Base-by-base conservation (phyloP, 1,139 yeast genomes). In the Yamadazyma conglobata region DNA sequence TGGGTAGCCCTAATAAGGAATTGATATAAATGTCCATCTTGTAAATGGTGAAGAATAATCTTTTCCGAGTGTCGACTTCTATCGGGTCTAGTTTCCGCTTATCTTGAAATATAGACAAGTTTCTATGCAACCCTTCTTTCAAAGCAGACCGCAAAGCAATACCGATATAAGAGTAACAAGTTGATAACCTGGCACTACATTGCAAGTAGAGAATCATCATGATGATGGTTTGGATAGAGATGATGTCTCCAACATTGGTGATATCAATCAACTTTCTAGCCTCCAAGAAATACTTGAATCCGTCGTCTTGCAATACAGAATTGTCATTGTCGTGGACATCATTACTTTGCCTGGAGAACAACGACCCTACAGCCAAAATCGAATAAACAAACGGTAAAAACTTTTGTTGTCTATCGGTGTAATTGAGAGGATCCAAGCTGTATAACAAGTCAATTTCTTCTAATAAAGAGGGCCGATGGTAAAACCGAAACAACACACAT, bases 111-210 rank as follows among this genome's bases (percentile, higher is more conserved):
- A 65, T 58, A 18, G 76, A 68, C 28, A 84, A 65, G 46, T 81
- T 80, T 42, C 96, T 67, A 54, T 88, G 97, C 20, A 86, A 64
- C 1, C 97, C 97, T 49, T 87, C 93, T 42, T 93, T 73, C 31
- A 88, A 60, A 0, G 95, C 95, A 30, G 91, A 81, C 50, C 96
- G 67, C 46, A 88, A 61, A 0, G 95, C 96, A 31, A 86, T 82
- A n/a, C 96, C 96, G 43, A 87, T 84, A 54, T 86, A 88, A 0
- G 95, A 80, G 54, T 88, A 88, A 56, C 96, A 88, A 0, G 95
- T 86, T 0, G 95, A 82, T 35, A 89, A 64, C 39, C 95, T 69
- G 1, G 96, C 95, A 3, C 95, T 83, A 52, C 96, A 87, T 58
- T 88, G 96, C 33, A 88, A 62, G 52, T 87, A 88, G 46, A 88